Evolutionary conservation across 2,329 filamentous ascomycete species (phyloP).

Genomic region (Neofusicoccum laricinum): DNA sequence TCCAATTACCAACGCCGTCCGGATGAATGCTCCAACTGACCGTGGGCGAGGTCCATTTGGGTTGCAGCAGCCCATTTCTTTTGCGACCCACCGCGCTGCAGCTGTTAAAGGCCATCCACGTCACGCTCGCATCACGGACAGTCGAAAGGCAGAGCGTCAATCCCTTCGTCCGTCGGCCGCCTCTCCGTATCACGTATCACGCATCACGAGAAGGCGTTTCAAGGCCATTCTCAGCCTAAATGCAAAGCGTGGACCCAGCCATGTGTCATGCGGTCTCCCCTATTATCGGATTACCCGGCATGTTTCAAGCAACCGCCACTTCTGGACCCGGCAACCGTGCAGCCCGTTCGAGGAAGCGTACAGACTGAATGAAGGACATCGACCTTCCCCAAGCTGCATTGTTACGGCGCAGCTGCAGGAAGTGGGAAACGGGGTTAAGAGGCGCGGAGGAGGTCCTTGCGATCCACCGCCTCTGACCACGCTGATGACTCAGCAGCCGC

Average conservation of each 20-base stretch:
- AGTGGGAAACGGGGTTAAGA: too few species aligned
- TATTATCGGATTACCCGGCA: constrained; percentile 1
- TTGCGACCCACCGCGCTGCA: too few species aligned
- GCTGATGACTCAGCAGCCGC: too few species aligned
- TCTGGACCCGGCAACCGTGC: background rate
- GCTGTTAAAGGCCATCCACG: too few species aligned
- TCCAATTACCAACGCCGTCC: too few species aligned
- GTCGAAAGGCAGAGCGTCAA: background rate
- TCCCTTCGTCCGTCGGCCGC: background rate
- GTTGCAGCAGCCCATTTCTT: too few species aligned
- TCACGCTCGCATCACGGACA: too few species aligned
- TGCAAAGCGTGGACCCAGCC: background rate
- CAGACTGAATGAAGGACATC: background rate
- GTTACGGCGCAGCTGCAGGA: too few species aligned
- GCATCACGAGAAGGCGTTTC: background rate
- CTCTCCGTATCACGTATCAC: background rate
- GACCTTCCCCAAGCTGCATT: background rate
- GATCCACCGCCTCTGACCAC: too few species aligned
- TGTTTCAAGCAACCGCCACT: constrained; percentile 6
- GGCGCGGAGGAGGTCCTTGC: too few species aligned
- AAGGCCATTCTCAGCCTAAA: background rate
- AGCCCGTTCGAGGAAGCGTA: background rate
- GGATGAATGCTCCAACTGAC: too few species aligned
- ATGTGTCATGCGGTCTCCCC: background rate
- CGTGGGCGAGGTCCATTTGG: too few species aligned